Evolutionary conservation across 495 filamentous ascomycete genomes (phyloP), one percentile per base, ranked within the genome.

Genomic region (Xylaria sp.): DNA sequence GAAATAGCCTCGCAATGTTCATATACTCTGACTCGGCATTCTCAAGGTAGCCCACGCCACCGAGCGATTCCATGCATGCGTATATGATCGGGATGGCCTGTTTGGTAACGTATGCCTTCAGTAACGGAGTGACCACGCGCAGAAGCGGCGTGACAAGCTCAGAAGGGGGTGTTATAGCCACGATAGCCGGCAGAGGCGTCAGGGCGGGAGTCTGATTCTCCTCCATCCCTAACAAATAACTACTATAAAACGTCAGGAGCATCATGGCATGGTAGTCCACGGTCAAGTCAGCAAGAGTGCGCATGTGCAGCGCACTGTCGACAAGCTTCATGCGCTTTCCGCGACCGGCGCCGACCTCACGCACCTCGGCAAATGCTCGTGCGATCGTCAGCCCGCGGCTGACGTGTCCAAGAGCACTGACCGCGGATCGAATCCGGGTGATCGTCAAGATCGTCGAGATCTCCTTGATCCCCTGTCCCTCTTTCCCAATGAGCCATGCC

Each of bases 11-110:
- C 9, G 89, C 84, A 33, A 92, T 80, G 68, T 92, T 93, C 71
- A 89, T 81, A n/a, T 70, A 58, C 5, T 82, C 83, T 74, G 91
- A 82, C 33, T 82, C 79, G 44, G 35, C 40, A 66, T 88, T 86
- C 72, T 93, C 91, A 70, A 91, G 86, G 70, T 91, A 92, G 1
- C 91, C 90, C 11, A 92, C 87, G 29, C 90, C 90, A 19, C 91
- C 91, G 64, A 93, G 86, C 1, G 85, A 84, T 78, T 93, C 90
- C 79, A 91, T 89, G 50, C 86, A 89, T 64, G 89, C 88, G 40
- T 86, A 85, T 52, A 92, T 78, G 0, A 86, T 88, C 0, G 72
- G 61, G 26, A 88, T 83, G 31, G 70, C 71, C 40, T 73, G 70
- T 59, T 87, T 87, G 64, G 86, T 86, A 2, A 87, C 84, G 8